phyloP scores from a whole-genome alignment of 2,329 filamentous ascomycete genomes.

The Tolypocladium sp. region DNA sequence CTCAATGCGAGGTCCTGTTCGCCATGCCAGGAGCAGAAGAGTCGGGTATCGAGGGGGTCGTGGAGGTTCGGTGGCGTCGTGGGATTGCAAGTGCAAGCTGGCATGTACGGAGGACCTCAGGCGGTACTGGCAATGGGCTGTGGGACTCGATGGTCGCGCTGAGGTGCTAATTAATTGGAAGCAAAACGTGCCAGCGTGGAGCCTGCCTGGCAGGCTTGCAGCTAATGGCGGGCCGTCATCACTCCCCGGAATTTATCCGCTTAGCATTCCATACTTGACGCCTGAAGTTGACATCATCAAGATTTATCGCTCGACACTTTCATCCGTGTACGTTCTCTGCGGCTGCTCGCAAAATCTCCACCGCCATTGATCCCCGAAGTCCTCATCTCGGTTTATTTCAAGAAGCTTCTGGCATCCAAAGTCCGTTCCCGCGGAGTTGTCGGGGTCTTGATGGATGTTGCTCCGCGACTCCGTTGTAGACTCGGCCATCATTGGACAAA shows the following conservation, averaged over 20 bases:
- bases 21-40: conserved; percentile 8
- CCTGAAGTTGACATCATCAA: no score
- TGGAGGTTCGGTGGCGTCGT: conserved; percentile 1
- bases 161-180: background rate
- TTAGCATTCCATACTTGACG: background rate
- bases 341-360: no score
- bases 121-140: background rate
- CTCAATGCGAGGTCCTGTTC: conserved; percentile 7
- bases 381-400: no score
- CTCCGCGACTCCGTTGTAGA: no score
- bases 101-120: conserved; percentile 9
- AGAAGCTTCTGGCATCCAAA: no score
- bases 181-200: background rate
- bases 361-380: no score
- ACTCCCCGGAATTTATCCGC: background rate
- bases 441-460: no score
- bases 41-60: background rate
- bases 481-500: no score
- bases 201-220: no score
- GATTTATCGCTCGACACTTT: no score
- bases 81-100: conserved; percentile 16
- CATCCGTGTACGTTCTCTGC: no score
- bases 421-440: no score
- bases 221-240: background rate
- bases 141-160: background rate